Evolutionary conservation across 352 stramenopile genomes (phyloP).

Genomic region (Globisporangium recalcitrans): DNA sequence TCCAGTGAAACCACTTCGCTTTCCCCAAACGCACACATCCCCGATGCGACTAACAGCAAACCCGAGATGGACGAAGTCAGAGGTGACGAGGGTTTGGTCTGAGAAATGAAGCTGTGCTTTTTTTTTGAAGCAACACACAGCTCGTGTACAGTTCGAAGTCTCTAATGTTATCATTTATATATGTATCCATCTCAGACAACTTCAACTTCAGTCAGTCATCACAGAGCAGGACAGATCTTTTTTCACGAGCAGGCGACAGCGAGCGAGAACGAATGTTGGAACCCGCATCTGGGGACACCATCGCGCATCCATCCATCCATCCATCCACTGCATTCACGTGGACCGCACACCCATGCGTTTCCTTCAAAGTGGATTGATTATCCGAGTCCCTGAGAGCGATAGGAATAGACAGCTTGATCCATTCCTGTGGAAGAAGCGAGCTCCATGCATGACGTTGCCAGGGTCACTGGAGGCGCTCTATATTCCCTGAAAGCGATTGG

Average conservation of each 20-base stretch:
- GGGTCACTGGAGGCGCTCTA: neutral
- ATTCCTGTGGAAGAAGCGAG: neutral
- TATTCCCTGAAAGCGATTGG: neutral
- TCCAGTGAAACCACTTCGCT: constrained; percentile 51
- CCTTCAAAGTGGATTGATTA: neutral
- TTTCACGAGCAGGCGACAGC: neutral
- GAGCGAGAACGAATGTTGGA: neutral
- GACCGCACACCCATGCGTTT: neutral
- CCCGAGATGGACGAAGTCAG: too few species aligned
- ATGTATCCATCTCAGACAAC: constrained; percentile 1
- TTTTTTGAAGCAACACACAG: constrained; percentile 1
- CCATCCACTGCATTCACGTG: neutral
- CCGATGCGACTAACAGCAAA: constrained; percentile 65
- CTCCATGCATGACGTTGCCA: neutral
- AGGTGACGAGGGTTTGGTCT: too few species aligned
- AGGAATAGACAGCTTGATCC: neutral
- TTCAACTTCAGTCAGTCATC: neutral
- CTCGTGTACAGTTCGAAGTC: neutral
- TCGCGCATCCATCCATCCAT: neutral
- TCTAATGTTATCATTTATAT: constrained; percentile 6
- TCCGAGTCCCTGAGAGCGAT: too few species aligned
- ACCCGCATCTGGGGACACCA: neutral
- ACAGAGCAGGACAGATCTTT: neutral
- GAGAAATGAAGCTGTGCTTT: too few species aligned
- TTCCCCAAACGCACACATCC: constrained; percentile 81